A percentile compares a stretch with the other conserved stretches of the same genome.
These are phyloP conservation scores for Linnemannia exigua DNA, from an alignment of 192 early-diverging fungal genomes.

Conservation along the genomic window DNA sequence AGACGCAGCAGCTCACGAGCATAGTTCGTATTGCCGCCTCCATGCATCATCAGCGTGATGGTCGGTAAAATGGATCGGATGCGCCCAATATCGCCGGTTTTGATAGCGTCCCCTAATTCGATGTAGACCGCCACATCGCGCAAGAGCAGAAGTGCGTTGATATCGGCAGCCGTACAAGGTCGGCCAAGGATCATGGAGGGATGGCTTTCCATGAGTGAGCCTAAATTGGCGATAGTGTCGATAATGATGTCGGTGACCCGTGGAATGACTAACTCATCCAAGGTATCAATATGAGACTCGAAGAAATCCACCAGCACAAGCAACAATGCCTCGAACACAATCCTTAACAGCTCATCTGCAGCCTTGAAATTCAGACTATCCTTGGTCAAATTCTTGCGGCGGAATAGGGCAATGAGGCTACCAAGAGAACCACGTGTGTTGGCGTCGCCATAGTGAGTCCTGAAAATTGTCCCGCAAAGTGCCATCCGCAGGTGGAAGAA, in stretches of 20 bases:
- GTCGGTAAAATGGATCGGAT: background rate
- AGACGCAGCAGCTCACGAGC: constrained; percentile 22
- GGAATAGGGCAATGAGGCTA: background rate
- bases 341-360: constrained; percentile 19
- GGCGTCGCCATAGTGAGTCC: background rate
- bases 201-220: background rate
- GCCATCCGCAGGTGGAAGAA: constrained; percentile 7
- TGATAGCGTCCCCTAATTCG: constrained; percentile 14
- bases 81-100: constrained; percentile 32
- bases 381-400: background rate
- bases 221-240: background rate
- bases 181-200: background rate
- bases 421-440: background rate
- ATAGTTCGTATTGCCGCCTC: constrained; percentile 33
- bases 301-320: constrained; percentile 9
- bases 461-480: background rate
- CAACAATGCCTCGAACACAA: constrained; percentile 21
- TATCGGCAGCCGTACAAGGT: constrained; percentile 11
- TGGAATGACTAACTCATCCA: constrained; percentile 6
- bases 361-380: constrained; percentile 15
- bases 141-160: constrained; percentile 22
- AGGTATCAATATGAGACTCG: background rate
- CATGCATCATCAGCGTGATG: constrained; percentile 42
- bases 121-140: constrained; percentile 19
- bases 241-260: constrained; percentile 18